These are phyloP conservation scores for Amanita thiersii DNA, from an alignment of 768 basidiomycete species.

Conservation along the genomic window DNA sequence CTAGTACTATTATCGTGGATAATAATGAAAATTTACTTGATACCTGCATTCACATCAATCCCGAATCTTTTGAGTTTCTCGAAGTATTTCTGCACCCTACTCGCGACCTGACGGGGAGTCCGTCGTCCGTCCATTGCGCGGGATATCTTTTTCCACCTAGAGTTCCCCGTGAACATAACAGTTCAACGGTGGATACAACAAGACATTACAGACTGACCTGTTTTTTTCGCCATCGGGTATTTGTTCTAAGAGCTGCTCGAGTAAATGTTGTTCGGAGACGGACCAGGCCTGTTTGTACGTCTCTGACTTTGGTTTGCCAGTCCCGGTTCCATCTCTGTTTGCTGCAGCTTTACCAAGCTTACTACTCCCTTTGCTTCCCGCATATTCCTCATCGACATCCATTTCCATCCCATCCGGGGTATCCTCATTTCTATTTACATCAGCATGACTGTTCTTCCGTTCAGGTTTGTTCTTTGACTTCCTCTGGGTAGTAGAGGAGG, in stretches of 20 bases:
- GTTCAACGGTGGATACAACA: background rate
- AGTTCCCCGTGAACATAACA: slow-evolving; percentile 1
- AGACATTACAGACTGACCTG: slow-evolving; percentile 42
- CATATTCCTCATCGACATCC: background rate
- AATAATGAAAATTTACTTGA: no score
- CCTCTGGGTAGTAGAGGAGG: no score
- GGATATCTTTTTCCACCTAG: slow-evolving; percentile 77
- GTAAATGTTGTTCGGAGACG: slow-evolving; percentile 64
- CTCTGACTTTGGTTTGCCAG: slow-evolving; percentile 44
- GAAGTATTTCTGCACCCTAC: slow-evolving; percentile 83
- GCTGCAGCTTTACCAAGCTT: background rate
- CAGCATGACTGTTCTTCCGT: no score
- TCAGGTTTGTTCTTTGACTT: background rate
- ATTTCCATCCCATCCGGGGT: background rate
- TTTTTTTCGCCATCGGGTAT: slow-evolving; percentile 74
- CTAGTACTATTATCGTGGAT: no score
- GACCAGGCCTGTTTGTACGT: slow-evolving; percentile 85
- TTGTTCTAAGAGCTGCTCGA: slow-evolving; percentile 66
- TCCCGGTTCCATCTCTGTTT: slow-evolving; percentile 10
- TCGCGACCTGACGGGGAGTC: slow-evolving; percentile 81
- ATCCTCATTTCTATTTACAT: no score
- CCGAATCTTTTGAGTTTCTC: slow-evolving; percentile 78
- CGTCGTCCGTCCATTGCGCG: slow-evolving; percentile 70
- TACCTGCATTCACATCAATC: slow-evolving; percentile 22
- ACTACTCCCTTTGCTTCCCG: background rate